phyloP scores from a whole-genome alignment of 1,284 basidiomycete genomes.

The Pisolithus thermaeus region DNA sequence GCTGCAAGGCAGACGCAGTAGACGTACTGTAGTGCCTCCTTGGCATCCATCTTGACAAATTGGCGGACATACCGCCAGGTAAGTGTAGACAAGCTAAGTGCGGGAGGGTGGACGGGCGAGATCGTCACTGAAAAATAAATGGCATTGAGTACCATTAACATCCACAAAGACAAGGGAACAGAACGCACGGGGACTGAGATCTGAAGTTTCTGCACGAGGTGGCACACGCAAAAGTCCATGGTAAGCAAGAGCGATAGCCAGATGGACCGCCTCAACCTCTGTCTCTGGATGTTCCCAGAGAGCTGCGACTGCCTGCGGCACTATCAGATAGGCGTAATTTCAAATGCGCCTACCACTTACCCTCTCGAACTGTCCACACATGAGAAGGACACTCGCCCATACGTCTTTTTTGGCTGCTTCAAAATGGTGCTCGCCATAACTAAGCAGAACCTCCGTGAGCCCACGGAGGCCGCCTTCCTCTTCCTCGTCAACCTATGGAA shows the following conservation, averaged over 20 bases:
- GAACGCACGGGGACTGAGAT: conserved; percentile 72
- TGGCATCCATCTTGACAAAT: conserved; percentile 87
- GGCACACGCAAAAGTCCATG: conserved; percentile 90
- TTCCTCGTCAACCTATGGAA: conserved; percentile 62
- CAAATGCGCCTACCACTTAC: conserved; percentile 39
- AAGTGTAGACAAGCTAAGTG: conserved; percentile 80
- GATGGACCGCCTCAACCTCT: conserved; percentile 92
- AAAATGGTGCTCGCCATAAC: conserved; percentile 90
- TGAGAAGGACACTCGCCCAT: conserved; percentile 88
- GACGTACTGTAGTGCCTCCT: conserved; percentile 93
- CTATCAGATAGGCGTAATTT: background rate
- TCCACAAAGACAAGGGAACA: background rate
- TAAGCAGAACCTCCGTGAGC: conserved; percentile 75
- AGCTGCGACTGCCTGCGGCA: conserved; percentile 76
- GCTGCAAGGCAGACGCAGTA: conserved; percentile 82
- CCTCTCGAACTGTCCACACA: conserved; percentile 93
- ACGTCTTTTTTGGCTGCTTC: conserved; percentile 66
- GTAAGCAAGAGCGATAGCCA: conserved; percentile 89
- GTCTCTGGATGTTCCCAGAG: conserved; percentile 86
- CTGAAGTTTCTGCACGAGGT: conserved; percentile 70
- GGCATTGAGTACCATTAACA: conserved; percentile 1
- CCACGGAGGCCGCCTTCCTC: conserved; percentile 78
- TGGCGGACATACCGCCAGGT: conserved; percentile 91
- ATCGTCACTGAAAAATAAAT: conserved; percentile 47
- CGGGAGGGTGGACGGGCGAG: conserved; percentile 56